Conservation (phyloP, 257 asterid genomes). For the Jaltomata sinuosa region DNA sequence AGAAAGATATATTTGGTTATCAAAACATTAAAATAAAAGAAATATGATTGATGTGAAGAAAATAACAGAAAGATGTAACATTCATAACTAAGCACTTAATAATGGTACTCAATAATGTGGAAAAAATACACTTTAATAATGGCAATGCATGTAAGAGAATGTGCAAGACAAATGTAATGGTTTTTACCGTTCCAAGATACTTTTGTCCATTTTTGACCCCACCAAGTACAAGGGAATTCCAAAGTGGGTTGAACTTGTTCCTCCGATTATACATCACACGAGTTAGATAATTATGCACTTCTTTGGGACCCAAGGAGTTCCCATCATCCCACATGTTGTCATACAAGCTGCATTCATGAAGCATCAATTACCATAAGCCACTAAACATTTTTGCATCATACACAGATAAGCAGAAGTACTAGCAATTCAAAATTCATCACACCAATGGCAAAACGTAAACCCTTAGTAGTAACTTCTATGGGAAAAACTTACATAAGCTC, state of each 20-base stretch:
- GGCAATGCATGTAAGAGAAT: neutral
- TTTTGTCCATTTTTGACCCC: constrained; percentile 91
- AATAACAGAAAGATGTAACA: neutral
- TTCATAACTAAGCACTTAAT: neutral
- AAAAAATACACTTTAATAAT: neutral
- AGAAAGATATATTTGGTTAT: neutral
- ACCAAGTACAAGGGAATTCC: constrained; percentile 90
- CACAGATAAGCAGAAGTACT: neutral
- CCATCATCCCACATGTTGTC: constrained; percentile 99
- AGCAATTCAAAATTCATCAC: neutral
- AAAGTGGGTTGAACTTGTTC: constrained; percentile 83
- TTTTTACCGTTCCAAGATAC: constrained; percentile 75
- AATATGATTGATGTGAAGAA: neutral
- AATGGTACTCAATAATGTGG: neutral
- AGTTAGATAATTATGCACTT: constrained; percentile 75
- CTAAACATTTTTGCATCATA: neutral
- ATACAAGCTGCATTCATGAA: constrained; percentile 40
- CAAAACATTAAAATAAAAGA: neutral
- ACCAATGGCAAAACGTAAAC: neutral
- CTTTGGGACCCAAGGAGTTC: constrained; percentile 92
- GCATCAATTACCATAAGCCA: neutral
- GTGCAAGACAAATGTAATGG: neutral
- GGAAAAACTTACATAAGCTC: constrained; percentile 56
- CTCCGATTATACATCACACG: constrained; percentile 92
- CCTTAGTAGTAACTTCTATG: neutral